Evolutionary conservation across 352 stramenopile species (phyloP), one percentile per base, ranked within the genome.

Genomic region (Sclerospora graminicola): DNA sequence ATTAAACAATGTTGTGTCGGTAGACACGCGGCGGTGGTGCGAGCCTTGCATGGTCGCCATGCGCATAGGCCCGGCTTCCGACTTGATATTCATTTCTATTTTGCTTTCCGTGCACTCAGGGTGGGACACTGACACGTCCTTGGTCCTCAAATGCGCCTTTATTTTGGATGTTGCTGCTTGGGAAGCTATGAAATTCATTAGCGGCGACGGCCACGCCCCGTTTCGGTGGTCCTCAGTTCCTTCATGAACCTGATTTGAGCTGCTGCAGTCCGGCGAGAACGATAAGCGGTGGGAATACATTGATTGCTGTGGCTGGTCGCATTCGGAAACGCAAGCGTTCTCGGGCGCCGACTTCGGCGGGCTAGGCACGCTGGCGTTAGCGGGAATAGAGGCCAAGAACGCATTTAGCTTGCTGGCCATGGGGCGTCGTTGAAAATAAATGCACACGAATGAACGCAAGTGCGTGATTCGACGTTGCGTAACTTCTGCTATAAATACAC

Each of bases 321-420:
- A 26, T 6, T 26, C 21, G 21, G 6, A 7, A 26, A 26, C 3
- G 21, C 21, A 26, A 26, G 21, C 21, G 6, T 26, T 26, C 6
- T 26, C 21, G 21, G 21, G 45, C 23, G 57, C 47, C 29, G 51
- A 56, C 45, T 61, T 62, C 33, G 44, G 47, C 19, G 65, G 55
- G 13, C 55, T 72, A 14, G 58, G 68, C 5, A 60, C 56, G 35
- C 63, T 53, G 6, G 58, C 63, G 45, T 88, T 88, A 31, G 70
- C 63, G 7, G 76, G 76, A 45, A 88, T 64, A 8, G 73, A 45
- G 35, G 76, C 76, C 51, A 88, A 57, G 60, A 88, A 88, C 28
- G 76, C 76, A 54, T 84, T 83, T 28, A 88, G 68, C 49, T 85
- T 88, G 64, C 51, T 80, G 32, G 62, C 60, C 63, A 78, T 75